Base-by-base conservation (phyloP, 1,284 basidiomycete species). In the Uromyces viciae-fabae region DNA sequence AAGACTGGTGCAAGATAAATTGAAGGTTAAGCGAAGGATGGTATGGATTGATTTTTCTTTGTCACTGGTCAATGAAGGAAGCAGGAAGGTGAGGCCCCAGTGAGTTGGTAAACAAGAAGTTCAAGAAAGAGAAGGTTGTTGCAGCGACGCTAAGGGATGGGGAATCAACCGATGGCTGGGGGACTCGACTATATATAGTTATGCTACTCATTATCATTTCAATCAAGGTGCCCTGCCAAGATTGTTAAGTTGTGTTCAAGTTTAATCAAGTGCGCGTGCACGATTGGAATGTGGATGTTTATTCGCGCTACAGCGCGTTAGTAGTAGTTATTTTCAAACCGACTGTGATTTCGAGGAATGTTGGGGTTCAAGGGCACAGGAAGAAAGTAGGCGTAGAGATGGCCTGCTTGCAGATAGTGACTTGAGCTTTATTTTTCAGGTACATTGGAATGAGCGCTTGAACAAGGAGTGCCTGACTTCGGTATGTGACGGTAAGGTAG, bases 81-180 rank as follows among this genome's bases (percentile, higher is more conserved):
- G n/a, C 42, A 38, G 40, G 43, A n/a, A 17, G 38, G 64, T 40
- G 68, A 19, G 22, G 43, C 7, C 68, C 49, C 42, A 49, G 43
- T 42, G 68, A 71, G 62, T 46, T 17, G 68, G 49, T 71, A 71
- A 71, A 71, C 68, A 71, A 71, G 68, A 71, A 71, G 68, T 49
- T 71, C 68, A 71, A 71, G 68, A 71, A 71, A 42, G 68, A 49
- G 68, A 71, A 28, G 68, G 43, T 43, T 43, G 68, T 71, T 28
- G 33, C 43, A 46, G 42, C 28, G 66, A 25, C 15, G 64, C 5
- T 5, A 25, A 3, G 40, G 28, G 66, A 25, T n/a, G 43, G 4
- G 2, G 43, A 49, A 28, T n/a, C 22, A 71, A 28, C 15, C 22
- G 19, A 36, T 17, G 31, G n/a, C 8, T 9, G 25, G 40, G 25